Evolutionary conservation across 495 filamentous ascomycete species (phyloP).

Genomic region (Aspergillus avenaceus): DNA sequence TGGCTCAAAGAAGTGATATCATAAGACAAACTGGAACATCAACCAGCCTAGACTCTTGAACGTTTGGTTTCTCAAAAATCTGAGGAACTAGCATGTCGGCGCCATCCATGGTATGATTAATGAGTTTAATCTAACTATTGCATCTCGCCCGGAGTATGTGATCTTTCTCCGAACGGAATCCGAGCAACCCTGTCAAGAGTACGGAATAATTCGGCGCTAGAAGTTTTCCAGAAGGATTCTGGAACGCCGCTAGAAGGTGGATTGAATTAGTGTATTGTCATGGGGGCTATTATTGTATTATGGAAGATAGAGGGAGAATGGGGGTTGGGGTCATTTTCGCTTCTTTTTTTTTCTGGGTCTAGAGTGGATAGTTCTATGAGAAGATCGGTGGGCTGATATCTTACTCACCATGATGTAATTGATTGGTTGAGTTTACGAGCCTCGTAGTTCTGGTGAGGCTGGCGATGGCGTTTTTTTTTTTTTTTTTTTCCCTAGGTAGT

Average conservation of each 20-base stretch:
- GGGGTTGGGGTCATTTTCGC: not conserved
- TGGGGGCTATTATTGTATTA: no score
- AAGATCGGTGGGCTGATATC: not conserved
- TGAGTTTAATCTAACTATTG: not conserved
- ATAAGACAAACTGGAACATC: not conserved
- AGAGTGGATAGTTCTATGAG: not conserved
- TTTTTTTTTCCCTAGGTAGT: no score
- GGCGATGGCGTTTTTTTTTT: not conserved
- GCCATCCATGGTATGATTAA: slow-evolving; percentile 14
- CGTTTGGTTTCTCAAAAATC: no score
- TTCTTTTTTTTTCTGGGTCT: not conserved
- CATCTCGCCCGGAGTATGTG: slow-evolving; percentile 3
- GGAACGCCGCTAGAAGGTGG: slow-evolving; percentile 28
- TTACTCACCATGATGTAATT: not conserved
- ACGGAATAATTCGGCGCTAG: no score
- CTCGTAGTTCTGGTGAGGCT: not conserved
- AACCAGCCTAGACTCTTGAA: not conserved
- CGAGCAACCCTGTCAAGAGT: not conserved
- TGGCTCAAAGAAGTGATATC: not conserved
- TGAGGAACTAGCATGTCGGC: not conserved
- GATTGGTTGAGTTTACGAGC: not conserved
- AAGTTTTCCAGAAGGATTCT: slow-evolving; percentile 34
- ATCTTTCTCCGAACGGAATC: not conserved
- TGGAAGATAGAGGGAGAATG: not conserved
- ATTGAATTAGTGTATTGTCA: slow-evolving; percentile 2